Conservation (phyloP, 2,329 filamentous ascomycete genomes). For the Beauveria bassiana region DNA sequence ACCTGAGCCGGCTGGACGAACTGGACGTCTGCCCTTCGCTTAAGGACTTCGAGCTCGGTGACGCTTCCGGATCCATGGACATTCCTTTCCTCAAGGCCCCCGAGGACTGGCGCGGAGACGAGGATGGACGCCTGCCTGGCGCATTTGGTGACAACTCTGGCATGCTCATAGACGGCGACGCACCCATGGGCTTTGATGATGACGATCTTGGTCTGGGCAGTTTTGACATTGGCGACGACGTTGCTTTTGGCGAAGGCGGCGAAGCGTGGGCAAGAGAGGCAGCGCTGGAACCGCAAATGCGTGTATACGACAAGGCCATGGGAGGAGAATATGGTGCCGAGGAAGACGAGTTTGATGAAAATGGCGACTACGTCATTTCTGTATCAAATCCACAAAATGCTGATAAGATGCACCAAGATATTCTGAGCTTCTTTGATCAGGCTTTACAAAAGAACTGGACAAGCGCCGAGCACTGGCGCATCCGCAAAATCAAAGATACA, state of each 20-base stretch:
- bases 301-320: constrained; percentile 60
- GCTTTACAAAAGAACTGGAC: constrained; percentile 96
- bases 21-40: constrained; percentile 93
- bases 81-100: constrained; percentile 86
- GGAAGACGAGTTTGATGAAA: constrained; percentile 38
- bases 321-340: constrained; percentile 50
- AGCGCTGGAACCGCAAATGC: constrained; percentile 77
- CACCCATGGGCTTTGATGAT: constrained; percentile 63
- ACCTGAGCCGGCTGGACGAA: constrained; percentile 66
- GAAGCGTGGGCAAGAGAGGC: constrained; percentile 93
- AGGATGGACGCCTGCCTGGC: constrained; percentile 51
- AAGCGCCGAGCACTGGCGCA: constrained; percentile 97
- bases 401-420: constrained; percentile 78
- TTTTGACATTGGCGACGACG: constrained; percentile 63
- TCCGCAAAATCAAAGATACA: constrained; percentile 79
- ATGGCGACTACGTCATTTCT: constrained; percentile 71
- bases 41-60: constrained; percentile 86
- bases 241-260: constrained; percentile 89
- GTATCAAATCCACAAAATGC: constrained; percentile 58
- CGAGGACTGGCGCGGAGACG: constrained; percentile 73
- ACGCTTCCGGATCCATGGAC: constrained; percentile 75
- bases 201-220: constrained; percentile 67
- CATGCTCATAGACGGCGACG: constrained; percentile 80
- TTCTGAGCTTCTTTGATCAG: constrained; percentile 96
- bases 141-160: constrained; percentile 62